Conservation (phyloP, 1,284 basidiomycete genomes). For the Mycocalia duriaeana region DNA sequence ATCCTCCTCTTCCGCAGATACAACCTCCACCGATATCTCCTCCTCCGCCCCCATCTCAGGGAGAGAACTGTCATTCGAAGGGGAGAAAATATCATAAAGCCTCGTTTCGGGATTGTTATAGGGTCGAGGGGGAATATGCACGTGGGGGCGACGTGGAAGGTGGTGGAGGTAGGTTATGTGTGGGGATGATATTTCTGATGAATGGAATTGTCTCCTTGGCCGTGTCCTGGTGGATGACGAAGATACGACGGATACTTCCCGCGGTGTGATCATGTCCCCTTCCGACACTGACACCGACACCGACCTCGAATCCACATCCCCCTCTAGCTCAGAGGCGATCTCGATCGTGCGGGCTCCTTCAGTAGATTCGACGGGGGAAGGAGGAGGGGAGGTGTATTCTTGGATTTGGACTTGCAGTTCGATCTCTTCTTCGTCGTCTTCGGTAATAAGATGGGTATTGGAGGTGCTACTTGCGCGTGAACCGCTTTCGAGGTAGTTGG, state of each 20-base stretch:
- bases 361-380: constrained; percentile 20
- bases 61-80: no score
- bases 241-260: constrained; percentile 1
- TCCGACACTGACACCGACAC: neutral
- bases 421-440: constrained; percentile 1
- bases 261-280: neutral
- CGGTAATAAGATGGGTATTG: constrained; percentile 18
- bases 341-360: constrained; percentile 29
- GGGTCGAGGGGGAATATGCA: neutral
- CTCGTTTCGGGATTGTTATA: no score
- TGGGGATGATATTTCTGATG: neutral
- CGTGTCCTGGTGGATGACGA: neutral
- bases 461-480: constrained; percentile 8
- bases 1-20: no score
- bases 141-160: neutral
- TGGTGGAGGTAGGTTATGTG: neutral
- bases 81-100: no score
- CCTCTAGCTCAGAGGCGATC: constrained; percentile 23
- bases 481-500: constrained; percentile 44
- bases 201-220: neutral
- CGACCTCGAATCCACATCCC: neutral
- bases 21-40: no score
- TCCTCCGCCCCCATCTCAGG: no score
- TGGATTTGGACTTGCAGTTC: neutral
- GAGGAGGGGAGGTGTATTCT: constrained; percentile 11